phyloP scores from a whole-genome alignment of 2,329 filamentous ascomycete species.

The Penicillium sp. region DNA sequence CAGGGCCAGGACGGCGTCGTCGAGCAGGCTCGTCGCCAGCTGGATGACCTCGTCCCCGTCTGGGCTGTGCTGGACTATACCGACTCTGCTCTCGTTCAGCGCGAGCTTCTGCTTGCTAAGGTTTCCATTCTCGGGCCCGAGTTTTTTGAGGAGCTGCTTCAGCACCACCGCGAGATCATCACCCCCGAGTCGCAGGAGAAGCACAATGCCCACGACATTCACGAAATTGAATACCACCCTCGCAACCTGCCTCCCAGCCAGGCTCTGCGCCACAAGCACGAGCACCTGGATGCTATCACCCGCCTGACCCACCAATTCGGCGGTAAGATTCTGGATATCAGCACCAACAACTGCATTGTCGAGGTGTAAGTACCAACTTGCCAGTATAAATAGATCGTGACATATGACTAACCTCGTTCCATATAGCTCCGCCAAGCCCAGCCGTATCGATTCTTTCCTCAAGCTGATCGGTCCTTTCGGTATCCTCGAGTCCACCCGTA shows the following conservation, averaged over 20 bases:
- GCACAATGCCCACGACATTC: slow-evolving; percentile 14
- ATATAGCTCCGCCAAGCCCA: slow-evolving; percentile 80
- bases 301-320: slow-evolving; percentile 97
- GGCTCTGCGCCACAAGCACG: slow-evolving; percentile 92
- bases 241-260: slow-evolving; percentile 81
- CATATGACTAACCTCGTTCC: background rate
- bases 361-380: slow-evolving; percentile 68
- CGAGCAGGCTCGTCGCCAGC: slow-evolving; percentile 90
- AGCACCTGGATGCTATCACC: slow-evolving; percentile 94
- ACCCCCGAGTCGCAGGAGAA: slow-evolving; percentile 42
- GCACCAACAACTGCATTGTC: slow-evolving; percentile 97
- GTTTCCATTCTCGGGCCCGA: slow-evolving; percentile 95
- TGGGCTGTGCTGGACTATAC: slow-evolving; percentile 99
- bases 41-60: slow-evolving; percentile 95
- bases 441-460: slow-evolving; percentile 93
- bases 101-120: slow-evolving; percentile 92
- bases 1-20: slow-evolving; percentile 95
- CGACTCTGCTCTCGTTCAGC: slow-evolving; percentile 85
- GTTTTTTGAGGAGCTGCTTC: slow-evolving; percentile 95
- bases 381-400: background rate
- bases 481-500: slow-evolving; percentile 92
- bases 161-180: slow-evolving; percentile 91
- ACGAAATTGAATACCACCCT: slow-evolving; percentile 74
- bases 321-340: slow-evolving; percentile 96
- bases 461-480: slow-evolving; percentile 93